Evolutionary conservation across 768 basidiomycete species (phyloP), one percentile per base, ranked within the genome.

Genomic region (Auriscalpium vulgare): DNA sequence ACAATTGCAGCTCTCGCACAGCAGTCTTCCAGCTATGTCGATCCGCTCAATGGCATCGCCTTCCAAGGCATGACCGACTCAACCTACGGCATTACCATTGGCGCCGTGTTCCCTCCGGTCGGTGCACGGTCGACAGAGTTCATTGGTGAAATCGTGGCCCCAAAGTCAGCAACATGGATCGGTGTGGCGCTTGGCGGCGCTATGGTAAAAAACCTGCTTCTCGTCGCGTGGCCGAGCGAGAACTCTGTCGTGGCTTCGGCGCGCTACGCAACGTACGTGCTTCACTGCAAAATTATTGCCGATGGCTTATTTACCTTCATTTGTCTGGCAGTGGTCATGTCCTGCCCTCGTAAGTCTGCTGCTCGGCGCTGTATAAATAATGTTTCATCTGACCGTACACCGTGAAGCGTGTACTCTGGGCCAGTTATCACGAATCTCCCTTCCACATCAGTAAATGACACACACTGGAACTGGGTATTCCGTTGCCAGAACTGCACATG

Each of bases 391-490:
- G 17, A 44, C n/a, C 40, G 23, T 29, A 29, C 23, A 23, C 37
- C 47, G 37, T 43, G 6, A 57, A 76, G 77, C n/a, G 72, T 69
- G 35, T 75, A 81, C 64, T 54, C 67, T n/a, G 81, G 81, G 1
- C 81, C 82, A 0, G 69, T 73, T 13, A 67, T 85, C 47, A 84
- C 82, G 1, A 75, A 75, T 47, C 68, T 83, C 10, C 76, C 77
- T 6, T 71, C 73, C 8, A 75, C 77, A 13, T 73, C 68, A 53
- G 75, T 83, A 21, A 83, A 83, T 59, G 66, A 79, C 1, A 84
- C 82, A 2, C 80, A 83, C 59, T 84, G 82, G 82, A 83, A 82
- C 58, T 84, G 80, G 78, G 81, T 84, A 3, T 85, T 77, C 70
- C 74, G 81, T 14, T 85, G 84, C 75, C 79, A 83, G 62, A 79